Evolutionary conservation across 1,284 basidiomycete genomes (phyloP).

Genomic region (Xerocomus nothofagi): DNA sequence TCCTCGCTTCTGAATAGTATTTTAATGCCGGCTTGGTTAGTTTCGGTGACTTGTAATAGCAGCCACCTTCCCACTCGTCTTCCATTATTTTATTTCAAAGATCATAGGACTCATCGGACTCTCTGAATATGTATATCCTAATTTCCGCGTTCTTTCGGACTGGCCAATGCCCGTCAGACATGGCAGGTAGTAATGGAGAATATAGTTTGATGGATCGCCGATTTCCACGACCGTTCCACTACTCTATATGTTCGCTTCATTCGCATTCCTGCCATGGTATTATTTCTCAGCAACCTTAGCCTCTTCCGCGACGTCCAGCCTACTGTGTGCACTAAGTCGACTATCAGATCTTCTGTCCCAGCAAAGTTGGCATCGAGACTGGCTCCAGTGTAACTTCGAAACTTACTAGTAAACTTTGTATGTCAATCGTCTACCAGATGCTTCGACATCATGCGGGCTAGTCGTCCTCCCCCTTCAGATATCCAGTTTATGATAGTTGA

Average conservation of each 20-base stretch:
- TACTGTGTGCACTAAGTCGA: no score
- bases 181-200: background rate
- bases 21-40: constrained; percentile 19
- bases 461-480: background rate
- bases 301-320: no score
- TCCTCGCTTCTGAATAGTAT: background rate
- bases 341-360: no score
- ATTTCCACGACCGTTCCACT: background rate
- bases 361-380: no score
- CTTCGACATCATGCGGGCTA: background rate
- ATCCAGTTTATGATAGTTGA: background rate
- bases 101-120: background rate
- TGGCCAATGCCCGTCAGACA: background rate
- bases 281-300: no score
- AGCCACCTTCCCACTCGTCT: background rate
- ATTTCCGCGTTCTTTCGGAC: background rate
- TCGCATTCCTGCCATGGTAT: no score
- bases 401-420: no score
- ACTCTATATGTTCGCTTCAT: no score
- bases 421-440: background rate
- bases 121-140: constrained; percentile 1
- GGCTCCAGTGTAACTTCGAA: no score
- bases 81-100: constrained; percentile 9
- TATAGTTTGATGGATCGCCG: background rate
- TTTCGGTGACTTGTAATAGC: constrained; percentile 36